Evolutionary conservation across 2,329 filamentous ascomycete genomes (phyloP), one percentile per base, ranked within the genome.

Genomic region (Fusarium clavum): DNA sequence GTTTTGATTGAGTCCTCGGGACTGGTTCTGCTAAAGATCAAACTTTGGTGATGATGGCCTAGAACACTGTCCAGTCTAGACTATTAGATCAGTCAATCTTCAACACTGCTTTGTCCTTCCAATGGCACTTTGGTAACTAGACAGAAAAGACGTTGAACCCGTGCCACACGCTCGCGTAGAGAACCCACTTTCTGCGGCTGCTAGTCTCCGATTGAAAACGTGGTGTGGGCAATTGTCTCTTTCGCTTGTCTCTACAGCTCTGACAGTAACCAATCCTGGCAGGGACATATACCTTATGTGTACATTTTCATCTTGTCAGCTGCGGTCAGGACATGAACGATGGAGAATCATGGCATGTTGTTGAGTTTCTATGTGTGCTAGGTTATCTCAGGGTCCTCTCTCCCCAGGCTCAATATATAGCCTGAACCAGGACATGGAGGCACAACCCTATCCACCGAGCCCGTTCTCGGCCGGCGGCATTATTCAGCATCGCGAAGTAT

Each of bases 101-200:
- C 41, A 49, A 45, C 44, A 62, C 52, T 44, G 63, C 45, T 24
- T n/a, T 38, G 25, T n/a, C 13, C 18, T 38, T 38, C 30, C 12
- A 47, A 27, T 51, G 18, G 22, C 47, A 43, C 38, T 57, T 55
- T 30, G 24, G 49, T 46, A 52, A 41, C 45, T 61, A 45, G 58
- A 53, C 54, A 41, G 56, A 67, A 64, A 70, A 70, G 64, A 66
- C 64, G 69, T 71, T 71, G 69, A 69, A 70, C 38, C 69, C 46
- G 69, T 60, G 61, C 61, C 69, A 60, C 61, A 68, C 27, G 51
- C 61, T 66, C 51, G 60, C 60, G 34, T 54, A 27, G n/a, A 27
- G 49, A 71, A 55, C 41, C 69, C 68, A 71, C 69, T 66, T 53
- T 38, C 57, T 68, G 56, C 61, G 53, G 62, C 62, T 65, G 34